These are phyloP conservation scores for Teunomyces atbi DNA, from an alignment of 805 yeast species.

Conservation along the genomic window DNA sequence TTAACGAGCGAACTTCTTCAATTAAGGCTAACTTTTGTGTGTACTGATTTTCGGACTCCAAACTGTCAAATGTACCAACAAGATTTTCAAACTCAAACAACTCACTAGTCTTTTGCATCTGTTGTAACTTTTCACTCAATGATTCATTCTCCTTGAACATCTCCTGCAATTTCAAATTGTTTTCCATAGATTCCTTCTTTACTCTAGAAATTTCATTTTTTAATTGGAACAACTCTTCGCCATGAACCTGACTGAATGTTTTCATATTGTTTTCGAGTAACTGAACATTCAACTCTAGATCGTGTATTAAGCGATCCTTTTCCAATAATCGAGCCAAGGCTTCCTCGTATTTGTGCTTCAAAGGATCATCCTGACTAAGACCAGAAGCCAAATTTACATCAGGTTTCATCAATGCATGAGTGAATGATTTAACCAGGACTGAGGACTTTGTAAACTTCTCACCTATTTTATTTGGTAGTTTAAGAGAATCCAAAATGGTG, in stretches of 20 bases:
- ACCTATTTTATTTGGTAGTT: not conserved
- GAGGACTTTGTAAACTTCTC: not conserved
- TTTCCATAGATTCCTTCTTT: not conserved
- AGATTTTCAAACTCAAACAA: slow-evolving; percentile 11
- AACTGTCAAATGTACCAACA: slow-evolving; percentile 28
- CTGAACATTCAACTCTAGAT: slow-evolving; percentile 44
- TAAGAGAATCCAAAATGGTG: not conserved
- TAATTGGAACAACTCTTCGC: slow-evolving; percentile 21
- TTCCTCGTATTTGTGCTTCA: not conserved
- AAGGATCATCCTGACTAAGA: not conserved
- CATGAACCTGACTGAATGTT: slow-evolving; percentile 28
- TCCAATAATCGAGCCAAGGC: slow-evolving; percentile 10
- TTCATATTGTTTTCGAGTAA: slow-evolving; percentile 45
- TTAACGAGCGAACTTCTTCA: slow-evolving; percentile 45
- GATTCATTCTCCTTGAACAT: not conserved
- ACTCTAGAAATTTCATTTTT: slow-evolving; percentile 10
- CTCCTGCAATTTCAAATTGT: not conserved
- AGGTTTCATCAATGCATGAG: not conserved
- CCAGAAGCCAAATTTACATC: no score
- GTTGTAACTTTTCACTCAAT: slow-evolving; percentile 13
- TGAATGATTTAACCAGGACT: not conserved
- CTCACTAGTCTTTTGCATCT: slow-evolving; percentile 15
- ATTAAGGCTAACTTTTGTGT: slow-evolving; percentile 35
- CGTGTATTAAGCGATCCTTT: slow-evolving; percentile 35
- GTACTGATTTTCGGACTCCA: slow-evolving; percentile 32